phyloP scores from a whole-genome alignment of 2,329 filamentous ascomycete species.

The Penicillium polonicum region DNA sequence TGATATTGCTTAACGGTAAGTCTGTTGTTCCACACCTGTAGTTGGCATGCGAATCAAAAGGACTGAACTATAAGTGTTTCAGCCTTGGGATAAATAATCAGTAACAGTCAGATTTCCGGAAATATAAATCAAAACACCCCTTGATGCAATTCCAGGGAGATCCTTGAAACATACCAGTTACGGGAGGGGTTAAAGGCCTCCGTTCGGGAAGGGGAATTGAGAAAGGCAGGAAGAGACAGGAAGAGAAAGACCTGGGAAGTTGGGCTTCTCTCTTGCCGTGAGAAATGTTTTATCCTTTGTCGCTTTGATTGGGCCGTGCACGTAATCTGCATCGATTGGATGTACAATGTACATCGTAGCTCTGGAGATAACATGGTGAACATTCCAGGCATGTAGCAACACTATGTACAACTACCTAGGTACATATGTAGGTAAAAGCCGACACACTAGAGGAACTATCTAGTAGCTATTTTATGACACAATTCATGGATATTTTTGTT shows the following conservation, averaged over 20 bases:
- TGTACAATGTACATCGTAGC: background rate
- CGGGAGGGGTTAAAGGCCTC: background rate
- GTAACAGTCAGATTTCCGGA: slow-evolving; percentile 3
- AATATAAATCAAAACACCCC: slow-evolving; percentile 26
- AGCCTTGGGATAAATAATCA: slow-evolving; percentile 7
- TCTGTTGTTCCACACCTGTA: background rate
- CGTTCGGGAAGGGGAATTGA: background rate
- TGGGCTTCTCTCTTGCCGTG: background rate
- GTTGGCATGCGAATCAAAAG: slow-evolving; percentile 14
- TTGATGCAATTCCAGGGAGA: slow-evolving; percentile 28
- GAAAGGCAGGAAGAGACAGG: background rate
- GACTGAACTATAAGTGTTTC: slow-evolving; percentile 19
- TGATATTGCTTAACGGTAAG: background rate
- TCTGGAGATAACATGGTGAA: background rate
- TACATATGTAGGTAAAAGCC: background rate
- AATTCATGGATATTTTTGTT: background rate
- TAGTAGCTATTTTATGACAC: background rate
- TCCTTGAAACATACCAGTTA: slow-evolving; percentile 27
- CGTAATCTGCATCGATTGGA: slow-evolving; percentile 5
- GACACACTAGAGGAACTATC: no score
- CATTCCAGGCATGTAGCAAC: background rate
- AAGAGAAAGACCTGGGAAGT: background rate
- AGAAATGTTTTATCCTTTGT: slow-evolving; percentile 4
- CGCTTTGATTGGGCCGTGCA: slow-evolving; percentile 13
- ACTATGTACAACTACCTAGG: background rate